Evolutionary conservation across 2,329 filamentous ascomycete genomes (phyloP).

Genomic region (Ampelomyces quisqualis): DNA sequence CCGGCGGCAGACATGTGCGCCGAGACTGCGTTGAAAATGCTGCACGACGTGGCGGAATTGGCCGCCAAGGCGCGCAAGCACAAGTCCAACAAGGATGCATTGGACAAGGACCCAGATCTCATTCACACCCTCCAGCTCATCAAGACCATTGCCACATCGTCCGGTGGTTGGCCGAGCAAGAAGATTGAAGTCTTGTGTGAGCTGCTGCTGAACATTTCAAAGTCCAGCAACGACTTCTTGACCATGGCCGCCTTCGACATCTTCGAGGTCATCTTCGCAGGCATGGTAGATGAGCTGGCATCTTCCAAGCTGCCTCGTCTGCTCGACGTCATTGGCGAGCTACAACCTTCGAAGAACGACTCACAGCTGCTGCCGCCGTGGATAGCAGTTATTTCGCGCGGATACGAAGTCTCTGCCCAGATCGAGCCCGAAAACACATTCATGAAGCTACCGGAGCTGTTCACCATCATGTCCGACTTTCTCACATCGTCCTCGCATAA

Average conservation of each 20-base stretch:
- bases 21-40: constrained; percentile 78
- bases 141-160: constrained; percentile 82
- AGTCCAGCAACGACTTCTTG: constrained; percentile 90
- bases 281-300: constrained; percentile 83
- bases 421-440: constrained; percentile 89
- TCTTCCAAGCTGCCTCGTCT: constrained; percentile 87
- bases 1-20: constrained; percentile 96
- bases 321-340: constrained; percentile 85
- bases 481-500: constrained; percentile 86
- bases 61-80: constrained; percentile 70
- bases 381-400: constrained; percentile 92
- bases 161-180: constrained; percentile 92
- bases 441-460: constrained; percentile 81
- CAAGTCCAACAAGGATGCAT: constrained; percentile 54
- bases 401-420: constrained; percentile 90
- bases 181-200: constrained; percentile 94
- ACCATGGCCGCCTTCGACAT: constrained; percentile 96
- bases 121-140: constrained; percentile 92
- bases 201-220: constrained; percentile 81
- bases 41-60: constrained; percentile 72
- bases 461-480: constrained; percentile 76
- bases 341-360: constrained; percentile 89
- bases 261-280: constrained; percentile 93
- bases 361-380: constrained; percentile 92
- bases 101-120: constrained; percentile 73